A percentile compares a stretch with the other conserved stretches of the same genome.
These are phyloP conservation scores for Hymenoscyphus scutula DNA, from an alignment of 2,329 filamentous ascomycete genomes.

Conservation along the genomic window DNA sequence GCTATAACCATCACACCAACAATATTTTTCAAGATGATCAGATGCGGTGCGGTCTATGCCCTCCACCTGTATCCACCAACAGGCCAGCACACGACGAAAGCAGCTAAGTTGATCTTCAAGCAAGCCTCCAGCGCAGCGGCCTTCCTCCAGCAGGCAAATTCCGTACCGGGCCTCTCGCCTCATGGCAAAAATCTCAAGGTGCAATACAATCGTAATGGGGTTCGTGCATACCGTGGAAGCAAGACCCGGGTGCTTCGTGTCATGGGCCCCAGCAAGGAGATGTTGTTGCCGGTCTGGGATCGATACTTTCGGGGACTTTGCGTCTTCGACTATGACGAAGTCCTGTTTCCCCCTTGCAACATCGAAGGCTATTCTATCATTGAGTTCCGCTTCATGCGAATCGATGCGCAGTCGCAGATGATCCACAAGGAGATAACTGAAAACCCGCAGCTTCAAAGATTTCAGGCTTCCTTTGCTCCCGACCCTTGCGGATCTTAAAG, in stretches of 20 bases:
- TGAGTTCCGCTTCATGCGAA: slow-evolving; percentile 14
- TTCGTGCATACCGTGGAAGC: neutral
- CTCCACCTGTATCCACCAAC: slow-evolving; percentile 7
- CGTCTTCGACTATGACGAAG: slow-evolving; percentile 6
- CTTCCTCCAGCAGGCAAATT: neutral
- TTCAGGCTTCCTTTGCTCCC: slow-evolving; percentile 1
- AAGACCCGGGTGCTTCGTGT: slow-evolving; percentile 8
- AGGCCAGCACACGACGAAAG: neutral
- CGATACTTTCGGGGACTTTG: slow-evolving; percentile 5
- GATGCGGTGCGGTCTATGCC: neutral
- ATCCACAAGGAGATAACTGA: slow-evolving; percentile 1
- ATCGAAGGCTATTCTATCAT: neutral
- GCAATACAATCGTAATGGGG: slow-evolving; percentile 8
- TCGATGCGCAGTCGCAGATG: slow-evolving; percentile 14
- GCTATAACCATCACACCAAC: neutral
- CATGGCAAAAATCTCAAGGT: neutral
- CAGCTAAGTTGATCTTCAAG: slow-evolving; percentile 11
- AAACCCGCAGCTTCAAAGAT: neutral
- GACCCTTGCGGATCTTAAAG: slow-evolving; percentile 9
- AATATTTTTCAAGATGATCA: slow-evolving; percentile 11
- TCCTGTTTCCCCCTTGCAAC: neutral
- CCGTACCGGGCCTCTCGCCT: neutral
- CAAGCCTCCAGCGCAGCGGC: neutral
- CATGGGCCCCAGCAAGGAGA: slow-evolving; percentile 4
- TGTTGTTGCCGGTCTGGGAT: slow-evolving; percentile 8